Percentiles rank a stretch among this genome's conserved stretches.
Evolutionary conservation across 345 rosid species (phyloP).

Genomic region (Euphorbia peplus): DNA sequence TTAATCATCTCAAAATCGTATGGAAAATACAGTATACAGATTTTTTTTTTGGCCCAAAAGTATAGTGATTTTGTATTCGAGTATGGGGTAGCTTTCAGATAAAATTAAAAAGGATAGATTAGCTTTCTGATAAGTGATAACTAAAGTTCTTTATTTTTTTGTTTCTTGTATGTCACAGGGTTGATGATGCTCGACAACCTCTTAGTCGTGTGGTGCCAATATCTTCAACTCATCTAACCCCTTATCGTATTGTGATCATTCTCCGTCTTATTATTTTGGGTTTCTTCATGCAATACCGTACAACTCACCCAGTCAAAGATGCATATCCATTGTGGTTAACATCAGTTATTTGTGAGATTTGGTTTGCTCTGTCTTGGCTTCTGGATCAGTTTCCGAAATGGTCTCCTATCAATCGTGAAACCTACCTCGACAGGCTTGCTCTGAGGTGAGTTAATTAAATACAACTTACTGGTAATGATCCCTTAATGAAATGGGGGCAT

Average conservation of each 20-base stretch:
- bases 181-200: conserved; percentile 91
- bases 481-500: not conserved
- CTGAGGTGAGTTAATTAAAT: conserved; percentile 56
- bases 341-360: conserved; percentile 97
- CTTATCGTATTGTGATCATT: conserved; percentile 79
- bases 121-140: not conserved
- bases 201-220: conserved; percentile 86
- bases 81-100: conserved; percentile 1
- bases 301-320: conserved; percentile 90
- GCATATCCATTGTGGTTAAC: conserved; percentile 94
- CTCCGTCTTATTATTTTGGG: conserved; percentile 96
- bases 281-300: conserved; percentile 95
- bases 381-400: conserved; percentile 99
- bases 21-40: not conserved
- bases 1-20: not conserved
- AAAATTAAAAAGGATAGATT: not conserved
- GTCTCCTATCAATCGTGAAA: conserved; percentile 96
- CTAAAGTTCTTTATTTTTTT: not conserved
- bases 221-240: conserved; percentile 75
- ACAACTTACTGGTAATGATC: not conserved
- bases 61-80: not conserved
- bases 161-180: conserved; percentile 49
- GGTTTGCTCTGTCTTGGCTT: conserved; percentile 99
- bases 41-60: not conserved
- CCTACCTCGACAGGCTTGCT: conserved; percentile 89